Percentiles rank a stretch among this genome's conserved stretches.
phyloP scores from a whole-genome alignment of 169 alveolate genomes.

The Blepharisma undulans region DNA sequence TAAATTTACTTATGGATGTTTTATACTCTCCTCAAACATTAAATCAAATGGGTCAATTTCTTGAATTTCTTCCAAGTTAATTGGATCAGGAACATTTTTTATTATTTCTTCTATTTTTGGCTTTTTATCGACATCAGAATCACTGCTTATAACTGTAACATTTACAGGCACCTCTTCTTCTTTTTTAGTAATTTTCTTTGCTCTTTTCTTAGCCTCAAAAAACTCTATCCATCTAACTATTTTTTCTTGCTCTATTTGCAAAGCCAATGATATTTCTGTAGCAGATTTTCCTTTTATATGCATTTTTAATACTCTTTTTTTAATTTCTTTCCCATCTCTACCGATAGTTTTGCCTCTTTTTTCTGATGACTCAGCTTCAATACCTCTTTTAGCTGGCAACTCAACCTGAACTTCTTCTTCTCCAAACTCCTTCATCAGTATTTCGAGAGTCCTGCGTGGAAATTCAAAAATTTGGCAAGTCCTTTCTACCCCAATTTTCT shows the following conservation, averaged over 20 bases:
- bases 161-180: not conserved
- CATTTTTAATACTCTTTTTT: not conserved
- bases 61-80: not conserved
- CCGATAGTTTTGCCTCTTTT: not conserved
- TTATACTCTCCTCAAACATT: not conserved
- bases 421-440: not conserved
- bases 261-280: not conserved
- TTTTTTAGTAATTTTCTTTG: not conserved
- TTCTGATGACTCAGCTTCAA: not conserved
- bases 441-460: not conserved
- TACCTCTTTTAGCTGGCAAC: not conserved
- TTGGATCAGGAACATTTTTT: not conserved
- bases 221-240: not conserved
- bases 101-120: not conserved
- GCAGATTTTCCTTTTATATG: not conserved
- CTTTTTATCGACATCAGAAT: not conserved
- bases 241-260: not conserved
- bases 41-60: not conserved
- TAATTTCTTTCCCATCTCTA: not conserved
- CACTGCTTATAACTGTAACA: not conserved
- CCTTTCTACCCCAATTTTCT: not conserved
- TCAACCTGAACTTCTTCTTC: not conserved
- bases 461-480: not conserved
- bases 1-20: not conserved
- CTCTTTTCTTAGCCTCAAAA: not conserved